A percentile compares a stretch with the other conserved stretches of the same genome.
phyloP scores from a whole-genome alignment of 2,329 filamentous ascomycete species.

The Pyrenochaeta sp. region DNA sequence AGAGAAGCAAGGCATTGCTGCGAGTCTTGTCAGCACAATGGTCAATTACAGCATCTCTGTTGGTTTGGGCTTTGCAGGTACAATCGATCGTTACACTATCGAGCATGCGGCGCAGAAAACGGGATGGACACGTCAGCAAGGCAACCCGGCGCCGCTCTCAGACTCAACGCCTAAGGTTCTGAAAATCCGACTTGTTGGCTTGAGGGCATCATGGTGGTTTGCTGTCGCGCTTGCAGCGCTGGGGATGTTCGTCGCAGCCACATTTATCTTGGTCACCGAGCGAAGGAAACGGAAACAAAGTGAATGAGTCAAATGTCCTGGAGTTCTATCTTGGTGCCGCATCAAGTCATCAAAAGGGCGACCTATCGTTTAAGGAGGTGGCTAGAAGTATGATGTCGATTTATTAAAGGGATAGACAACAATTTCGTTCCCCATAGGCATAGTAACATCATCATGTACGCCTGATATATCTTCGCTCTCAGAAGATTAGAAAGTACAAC shows the following conservation, averaged over 20 bases:
- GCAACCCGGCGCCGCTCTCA: conserved; percentile 9
- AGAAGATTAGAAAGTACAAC: too few species aligned
- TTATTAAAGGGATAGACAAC: too few species aligned
- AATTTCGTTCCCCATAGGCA: too few species aligned
- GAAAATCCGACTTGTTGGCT: conserved; percentile 16
- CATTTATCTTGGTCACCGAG: conserved; percentile 18
- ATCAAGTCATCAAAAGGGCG: too few species aligned
- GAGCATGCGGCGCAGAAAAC: conserved; percentile 9
- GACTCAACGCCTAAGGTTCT: conserved; percentile 6
- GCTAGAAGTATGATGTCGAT: too few species aligned
- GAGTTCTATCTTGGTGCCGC: too few species aligned
- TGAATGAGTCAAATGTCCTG: not conserved
- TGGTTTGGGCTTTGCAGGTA: conserved; percentile 51
- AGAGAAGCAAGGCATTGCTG: conserved; percentile 52
- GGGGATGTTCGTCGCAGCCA: conserved; percentile 23
- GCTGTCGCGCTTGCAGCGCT: conserved; percentile 19
- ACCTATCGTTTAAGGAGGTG: too few species aligned
- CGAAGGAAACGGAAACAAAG: conserved; percentile 12
- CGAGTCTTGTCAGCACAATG: conserved; percentile 46
- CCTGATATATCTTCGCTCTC: too few species aligned
- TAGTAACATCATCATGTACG: too few species aligned
- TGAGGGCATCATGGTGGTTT: conserved; percentile 26
- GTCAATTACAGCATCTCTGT: conserved; percentile 53
- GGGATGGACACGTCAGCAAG: conserved; percentile 1
- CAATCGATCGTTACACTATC: conserved; percentile 19